Evolutionary conservation across 139 green algal genomes (phyloP).

Genomic region (Closterium sp.): DNA sequence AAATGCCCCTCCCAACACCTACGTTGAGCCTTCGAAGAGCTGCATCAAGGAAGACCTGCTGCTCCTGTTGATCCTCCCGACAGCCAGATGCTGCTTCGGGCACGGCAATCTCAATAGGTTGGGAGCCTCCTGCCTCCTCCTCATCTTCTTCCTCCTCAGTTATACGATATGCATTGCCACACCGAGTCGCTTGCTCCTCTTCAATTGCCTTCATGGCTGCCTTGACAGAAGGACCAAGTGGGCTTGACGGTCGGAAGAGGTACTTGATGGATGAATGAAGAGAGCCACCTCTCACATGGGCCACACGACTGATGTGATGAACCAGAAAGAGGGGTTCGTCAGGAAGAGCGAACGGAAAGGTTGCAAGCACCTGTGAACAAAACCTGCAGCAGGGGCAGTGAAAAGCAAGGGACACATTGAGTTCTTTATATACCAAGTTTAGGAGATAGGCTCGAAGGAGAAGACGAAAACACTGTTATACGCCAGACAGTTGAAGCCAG

Average conservation of each 20-base stretch:
- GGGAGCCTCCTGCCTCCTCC: background rate
- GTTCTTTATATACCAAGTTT: too few relatives aligned
- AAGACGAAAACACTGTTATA: too few relatives aligned
- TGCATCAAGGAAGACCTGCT: background rate
- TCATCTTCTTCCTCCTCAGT: slow-evolving; percentile 5
- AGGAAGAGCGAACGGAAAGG: slow-evolving; percentile 61
- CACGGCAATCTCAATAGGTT: background rate
- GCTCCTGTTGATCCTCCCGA: background rate
- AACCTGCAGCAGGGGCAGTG: slow-evolving; percentile 4
- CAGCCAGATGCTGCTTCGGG: background rate
- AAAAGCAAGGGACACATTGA: too few relatives aligned
- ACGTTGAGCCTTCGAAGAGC: background rate
- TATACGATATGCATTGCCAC: slow-evolving; percentile 12
- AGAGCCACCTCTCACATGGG: slow-evolving; percentile 55
- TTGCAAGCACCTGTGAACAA: slow-evolving; percentile 54
- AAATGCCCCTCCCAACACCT: background rate
- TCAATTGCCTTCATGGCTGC: background rate
- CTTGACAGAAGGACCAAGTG: background rate
- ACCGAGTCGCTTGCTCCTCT: background rate
- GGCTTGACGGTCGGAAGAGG: background rate
- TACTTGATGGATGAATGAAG: slow-evolving; percentile 33
- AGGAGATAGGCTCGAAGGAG: too few relatives aligned
- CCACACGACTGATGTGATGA: slow-evolving; percentile 58
- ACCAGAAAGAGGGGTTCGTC: slow-evolving; percentile 73
- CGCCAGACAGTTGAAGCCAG: too few relatives aligned